Base-by-base conservation (phyloP, 495 filamentous ascomycete genomes). In the Amphirosellinia nigrospora region DNA sequence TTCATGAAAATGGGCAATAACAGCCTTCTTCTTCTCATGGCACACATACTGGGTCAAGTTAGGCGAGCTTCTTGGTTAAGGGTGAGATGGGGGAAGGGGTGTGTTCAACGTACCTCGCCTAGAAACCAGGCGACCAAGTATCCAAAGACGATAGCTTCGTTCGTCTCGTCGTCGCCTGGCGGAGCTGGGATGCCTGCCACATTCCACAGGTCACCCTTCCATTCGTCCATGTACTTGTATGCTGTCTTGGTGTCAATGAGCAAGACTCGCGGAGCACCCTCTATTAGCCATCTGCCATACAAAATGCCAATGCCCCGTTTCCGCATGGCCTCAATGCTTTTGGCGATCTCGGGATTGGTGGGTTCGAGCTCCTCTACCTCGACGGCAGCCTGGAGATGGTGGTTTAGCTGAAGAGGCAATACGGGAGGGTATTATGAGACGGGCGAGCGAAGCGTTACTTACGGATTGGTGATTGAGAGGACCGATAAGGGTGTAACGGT, bases 81-180 rank as follows among this genome's bases (percentile, higher is more conserved):
- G 48, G 46, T 16, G 21, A 21, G 28, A 52, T 45, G 48, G 7
- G 9, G 41, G 9, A 16, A 58, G 9, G 13, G 19, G 48, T 32
- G 28, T 21, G 28, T 16, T 21, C 15, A 60, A 81, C 87, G 66
- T 82, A 96, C 94, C 89, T 98, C 96, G 80, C 96, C 96, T 70
- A 99, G 86, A 79, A 98, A 98, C 96, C 96, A 99, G 8, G 96
- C 94, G 38, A 99, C 93, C 52, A 99, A 79, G 77, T 99, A 99
- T 52, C 96, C 96, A 83, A 99, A 98, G 56, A 98, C 93, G 73
- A 99, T 92, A 30, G 96, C 94, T 79, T 99, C 96, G 76, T 97
- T 98, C 41, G 96, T 98, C 84, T 99, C 96, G 45, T 92, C 89
- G 78, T 99, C 96, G 63, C 91, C 91, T 38, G 92, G 90, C 8